Percentiles rank a stretch among this genome's conserved stretches.
Evolutionary conservation across 1,284 basidiomycete genomes (phyloP).

Genomic region (Boletus mariae): DNA sequence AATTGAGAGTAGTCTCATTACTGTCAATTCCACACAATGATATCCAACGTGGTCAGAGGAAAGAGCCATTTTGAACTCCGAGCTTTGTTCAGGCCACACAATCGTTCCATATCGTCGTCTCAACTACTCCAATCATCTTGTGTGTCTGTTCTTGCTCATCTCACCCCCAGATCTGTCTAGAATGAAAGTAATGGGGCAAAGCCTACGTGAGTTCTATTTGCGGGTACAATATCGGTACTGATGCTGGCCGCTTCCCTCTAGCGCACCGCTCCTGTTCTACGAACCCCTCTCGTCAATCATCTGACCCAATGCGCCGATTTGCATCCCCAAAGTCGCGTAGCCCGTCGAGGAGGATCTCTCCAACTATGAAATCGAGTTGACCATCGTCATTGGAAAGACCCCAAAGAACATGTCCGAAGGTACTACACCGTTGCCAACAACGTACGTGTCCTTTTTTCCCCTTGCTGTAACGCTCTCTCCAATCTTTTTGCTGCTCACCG

Average conservation of each 20-base stretch:
- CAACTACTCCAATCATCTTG: conserved; percentile 79
- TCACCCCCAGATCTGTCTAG: conserved; percentile 33
- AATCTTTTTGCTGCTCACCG: neutral
- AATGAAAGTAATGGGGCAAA: conserved; percentile 61
- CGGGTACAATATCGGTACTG: neutral
- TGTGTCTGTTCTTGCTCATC: conserved; percentile 33
- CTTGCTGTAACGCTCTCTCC: neutral
- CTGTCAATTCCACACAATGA: too few relatives aligned
- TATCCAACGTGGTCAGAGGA: too few relatives aligned
- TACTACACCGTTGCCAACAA: conserved; percentile 80
- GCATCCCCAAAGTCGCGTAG: conserved; percentile 65
- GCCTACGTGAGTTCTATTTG: conserved; percentile 48
- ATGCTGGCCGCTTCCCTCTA: conserved; percentile 16
- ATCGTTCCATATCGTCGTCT: conserved; percentile 52
- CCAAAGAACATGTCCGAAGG: conserved; percentile 80
- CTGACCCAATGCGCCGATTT: conserved; percentile 62
- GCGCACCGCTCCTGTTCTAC: conserved; percentile 74
- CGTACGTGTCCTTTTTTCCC: conserved; percentile 37
- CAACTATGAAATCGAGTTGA: conserved; percentile 89
- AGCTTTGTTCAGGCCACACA: too few relatives aligned
- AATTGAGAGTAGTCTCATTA: too few relatives aligned
- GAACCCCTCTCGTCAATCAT: conserved; percentile 75
- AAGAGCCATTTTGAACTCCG: too few relatives aligned
- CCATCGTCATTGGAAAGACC: conserved; percentile 78
- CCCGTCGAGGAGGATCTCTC: conserved; percentile 70